Base-by-base conservation (phyloP, 768 basidiomycete genomes). In the Serpula lacrymans region DNA sequence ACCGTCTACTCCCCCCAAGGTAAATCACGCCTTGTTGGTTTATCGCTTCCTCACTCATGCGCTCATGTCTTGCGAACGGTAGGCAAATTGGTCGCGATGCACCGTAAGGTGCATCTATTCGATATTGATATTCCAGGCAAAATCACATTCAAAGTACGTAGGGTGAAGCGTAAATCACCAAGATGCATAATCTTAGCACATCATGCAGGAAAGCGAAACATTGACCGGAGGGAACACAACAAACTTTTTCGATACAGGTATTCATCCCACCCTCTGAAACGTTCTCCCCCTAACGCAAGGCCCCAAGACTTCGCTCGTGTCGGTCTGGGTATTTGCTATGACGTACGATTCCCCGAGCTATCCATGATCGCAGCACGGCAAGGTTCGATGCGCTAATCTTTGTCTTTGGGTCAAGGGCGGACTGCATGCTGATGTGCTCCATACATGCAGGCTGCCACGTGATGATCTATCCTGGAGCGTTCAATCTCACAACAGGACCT, bases 81-180 rank as follows among this genome's bases (percentile, higher is more conserved):
- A 90, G 93, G 94, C 18, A 80, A 89, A 39, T 73, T 98, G 18
- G 77, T 98, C 11, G 85, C 86, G 0, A 79, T 76, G 27, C 92
- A 98, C 64, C 83, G 95, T 39, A 99, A 99, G 63, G 77, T 98
- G 2, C 96, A 99, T 57, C 70, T 99, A 4, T 99, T 98, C 62
- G 95, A 99, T 59, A 97, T 98, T 46, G 92, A 98, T 55, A 95
- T 99, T 37, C 87, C 88, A 0, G 91, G 90, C 12, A 84, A 88
- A 58, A 92, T 95, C 58, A 88, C 63, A 14, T 93, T 93, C 74
- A 89, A 88, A 71, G 91, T 82, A 41, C 30, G 49, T n/a, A n/a
- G n/a, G n/a, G n/a, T n/a, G n/a, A n/a, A n/a, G n/a, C n/a, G n/a
- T n/a, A n/a, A n/a, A 30, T 6, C 2, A 21, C 10, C 20, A 8